Base-by-base conservation (phyloP, 2,329 filamentous ascomycete genomes). In the Graphilbum sp. region DNA sequence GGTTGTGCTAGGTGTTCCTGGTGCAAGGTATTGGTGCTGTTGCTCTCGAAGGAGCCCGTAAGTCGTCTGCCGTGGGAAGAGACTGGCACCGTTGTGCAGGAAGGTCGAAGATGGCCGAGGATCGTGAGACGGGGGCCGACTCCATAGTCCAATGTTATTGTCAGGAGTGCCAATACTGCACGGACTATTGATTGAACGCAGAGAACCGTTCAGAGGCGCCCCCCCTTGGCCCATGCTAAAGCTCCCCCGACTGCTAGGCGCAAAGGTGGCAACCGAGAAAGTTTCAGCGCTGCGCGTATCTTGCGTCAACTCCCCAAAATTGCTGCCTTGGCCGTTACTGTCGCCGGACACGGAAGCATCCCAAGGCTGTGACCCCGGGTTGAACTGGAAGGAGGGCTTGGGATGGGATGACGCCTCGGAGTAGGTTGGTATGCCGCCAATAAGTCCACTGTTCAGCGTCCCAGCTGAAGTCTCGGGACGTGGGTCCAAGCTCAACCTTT, bases 281-380 rank as follows among this genome's bases (percentile, higher is more conserved):
- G 36, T 12, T 13, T 44, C 40, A 3, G 29, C 6, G 2, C 21
- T 11, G 21, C 21, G 21, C 21, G 21, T 24, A 11, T 24, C 21
- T 24, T 24, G 21, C 11, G 21, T 11, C 5, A 24, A 24, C 6
- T 11, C 21, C 21, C 21, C 21, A 24, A 24, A 24, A 24, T 11
- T 24, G 11, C 27, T 15, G 13, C 6, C 6, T 29, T 29, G 27
- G 13, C 30, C 12, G 7, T 10, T 32, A 5, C 16, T 16, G 7
- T 18, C 16, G 30, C 12, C 30, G 12, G 30, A 7, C 3, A 18
- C 5, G n/a, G 6, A 5, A 5, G 36, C 44, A 35, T 50, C 50
- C 66, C 67, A 71, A 3, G 63, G 45, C 44, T 64, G 60, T 5
- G 63, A 63, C 8, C 52, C 57, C 1, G 65, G 61, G 43, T 69